Evolutionary conservation across 352 stramenopile species (phyloP), one percentile per base, ranked within the genome.

Genomic region (Globisporangium cystogenes): DNA sequence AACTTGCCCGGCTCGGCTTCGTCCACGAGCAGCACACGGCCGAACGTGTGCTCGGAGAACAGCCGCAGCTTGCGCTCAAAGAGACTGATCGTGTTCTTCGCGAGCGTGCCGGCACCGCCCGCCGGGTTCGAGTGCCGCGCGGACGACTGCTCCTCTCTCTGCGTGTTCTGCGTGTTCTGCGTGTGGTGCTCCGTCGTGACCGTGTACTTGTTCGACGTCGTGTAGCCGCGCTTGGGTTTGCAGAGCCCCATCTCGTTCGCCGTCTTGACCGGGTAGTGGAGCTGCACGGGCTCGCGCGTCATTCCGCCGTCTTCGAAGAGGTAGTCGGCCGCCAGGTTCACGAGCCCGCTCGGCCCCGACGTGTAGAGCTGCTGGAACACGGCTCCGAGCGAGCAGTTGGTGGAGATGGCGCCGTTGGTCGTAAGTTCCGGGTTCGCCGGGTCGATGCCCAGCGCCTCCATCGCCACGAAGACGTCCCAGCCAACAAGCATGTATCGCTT

Each of bases 361-460:
- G 64, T 43, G n/a, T 78, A 83, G 35, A 86, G 36, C 52, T 72
- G 58, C 42, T 81, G 71, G 3, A 85, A 24, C 20, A 85, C 12
- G 10, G 65, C 62, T 0, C 67, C 72, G 1, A 81, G 45, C 5
- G 62, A 64, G 7, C 60, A 79, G 31, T 68, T 74, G 8, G 69
- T 68, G 5, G 27, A 31, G 3, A 48, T 55, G 10, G 54, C 46
- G 5, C 57, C 61, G 20, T 60, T 48, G 16, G 65, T 24, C 12
- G 67, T 18, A 12, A 70, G 59, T 6, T 49, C 49, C 0, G 50
- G n/a, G 11, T 84, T 45, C 8, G 59, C 58, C 3, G 74, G 68
- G 29, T 85, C 72, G n/a, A 85, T 68, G 0, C 72, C 72, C 16
- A 85, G 62, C 21, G 64, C 59, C 0, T 74, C 59, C 0, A 70